Evolutionary conservation across 257 asterid genomes (phyloP).

Genomic region (Nemophila menziesii): DNA sequence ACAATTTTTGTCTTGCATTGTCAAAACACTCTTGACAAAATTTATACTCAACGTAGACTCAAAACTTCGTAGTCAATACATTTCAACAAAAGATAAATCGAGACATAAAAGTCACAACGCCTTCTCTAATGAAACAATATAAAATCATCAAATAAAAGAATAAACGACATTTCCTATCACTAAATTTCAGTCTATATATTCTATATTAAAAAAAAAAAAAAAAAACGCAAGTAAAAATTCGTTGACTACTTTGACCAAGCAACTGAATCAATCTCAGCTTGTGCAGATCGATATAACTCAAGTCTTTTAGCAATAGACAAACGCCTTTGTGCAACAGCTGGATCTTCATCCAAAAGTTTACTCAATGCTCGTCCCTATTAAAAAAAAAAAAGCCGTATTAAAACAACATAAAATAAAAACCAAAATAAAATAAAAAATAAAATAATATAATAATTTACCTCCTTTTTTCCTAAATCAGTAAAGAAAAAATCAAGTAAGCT

Average conservation of each 20-base stretch:
- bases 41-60: neutral
- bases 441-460: conserved; percentile 58
- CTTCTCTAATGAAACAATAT: too few relatives aligned
- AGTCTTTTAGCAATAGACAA: conserved; percentile 75
- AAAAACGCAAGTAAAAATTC: conserved; percentile 3
- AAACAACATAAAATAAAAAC: conserved; percentile 1
- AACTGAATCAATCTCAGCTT: conserved; percentile 82
- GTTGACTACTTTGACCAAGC: conserved; percentile 85
- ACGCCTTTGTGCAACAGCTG: conserved; percentile 82
- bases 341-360: conserved; percentile 86
- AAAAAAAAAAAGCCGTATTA: neutral
- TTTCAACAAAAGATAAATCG: neutral
- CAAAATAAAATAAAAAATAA: neutral
- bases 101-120: too few relatives aligned
- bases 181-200: neutral
- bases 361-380: conserved; percentile 76
- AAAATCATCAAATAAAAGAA: conserved; percentile 19
- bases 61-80: neutral
- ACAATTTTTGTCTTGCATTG: too few relatives aligned
- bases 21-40: neutral
- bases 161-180: conserved; percentile 11
- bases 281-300: conserved; percentile 91
- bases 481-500: conserved; percentile 91
- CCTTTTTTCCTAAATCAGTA: conserved; percentile 73
- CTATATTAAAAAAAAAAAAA: too few relatives aligned